Conservation (phyloP, 495 filamentous ascomycete genomes). For the Penicillium bovifimosum region DNA sequence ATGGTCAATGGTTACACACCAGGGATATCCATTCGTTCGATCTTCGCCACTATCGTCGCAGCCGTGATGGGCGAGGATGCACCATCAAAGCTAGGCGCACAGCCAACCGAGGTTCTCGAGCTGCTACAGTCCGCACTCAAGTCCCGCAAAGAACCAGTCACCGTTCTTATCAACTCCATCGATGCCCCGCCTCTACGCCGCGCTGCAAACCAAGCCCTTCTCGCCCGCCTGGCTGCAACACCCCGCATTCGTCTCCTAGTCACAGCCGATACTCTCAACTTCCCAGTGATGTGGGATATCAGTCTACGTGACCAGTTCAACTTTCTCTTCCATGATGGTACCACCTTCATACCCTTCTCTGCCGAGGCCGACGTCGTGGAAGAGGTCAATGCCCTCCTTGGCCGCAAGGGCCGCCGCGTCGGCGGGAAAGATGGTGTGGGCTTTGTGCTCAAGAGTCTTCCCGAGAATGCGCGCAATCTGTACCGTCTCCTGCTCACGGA, state of each 20-base stretch:
- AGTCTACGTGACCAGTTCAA: slow-evolving; percentile 70
- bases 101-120: slow-evolving; percentile 61
- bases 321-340: slow-evolving; percentile 89
- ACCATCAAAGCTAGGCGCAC: slow-evolving; percentile 52
- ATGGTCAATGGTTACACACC: slow-evolving; percentile 85
- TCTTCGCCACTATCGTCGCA: slow-evolving; percentile 67
- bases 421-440: slow-evolving; percentile 89
- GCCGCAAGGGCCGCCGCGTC: slow-evolving; percentile 71
- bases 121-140: slow-evolving; percentile 56
- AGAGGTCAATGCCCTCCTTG: slow-evolving; percentile 78
- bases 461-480: slow-evolving; percentile 83
- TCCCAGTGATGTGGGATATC: slow-evolving; percentile 85
- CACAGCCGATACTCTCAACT: slow-evolving; percentile 81
- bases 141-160: slow-evolving; percentile 43
- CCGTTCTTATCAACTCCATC: slow-evolving; percentile 78
- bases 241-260: slow-evolving; percentile 69
- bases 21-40: slow-evolving; percentile 68
- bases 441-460: slow-evolving; percentile 82
- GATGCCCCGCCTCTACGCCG: slow-evolving; percentile 74
- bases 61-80: slow-evolving; percentile 54
- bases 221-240: slow-evolving; percentile 70
- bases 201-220: slow-evolving; percentile 59
- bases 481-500: slow-evolving; percentile 81
- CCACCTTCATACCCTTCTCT: slow-evolving; percentile 75
- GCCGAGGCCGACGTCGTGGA: slow-evolving; percentile 74